Percentiles rank a stretch among this genome's conserved stretches.
phyloP scores from a whole-genome alignment of 306 rosid species.

The Dryas alaskensis region DNA sequence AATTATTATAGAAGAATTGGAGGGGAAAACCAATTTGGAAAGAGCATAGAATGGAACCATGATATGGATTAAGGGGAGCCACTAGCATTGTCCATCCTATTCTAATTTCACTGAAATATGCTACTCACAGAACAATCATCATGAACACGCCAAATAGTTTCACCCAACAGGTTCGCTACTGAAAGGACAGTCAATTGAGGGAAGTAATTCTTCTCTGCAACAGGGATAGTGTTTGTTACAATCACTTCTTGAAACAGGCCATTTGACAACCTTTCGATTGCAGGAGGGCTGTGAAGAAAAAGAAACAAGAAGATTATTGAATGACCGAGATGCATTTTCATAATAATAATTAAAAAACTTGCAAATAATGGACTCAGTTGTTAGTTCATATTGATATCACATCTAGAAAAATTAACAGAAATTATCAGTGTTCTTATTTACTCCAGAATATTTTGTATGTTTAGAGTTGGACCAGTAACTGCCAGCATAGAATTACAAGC shows the following conservation, averaged over 20 bases:
- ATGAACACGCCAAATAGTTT: slow-evolving; percentile 95
- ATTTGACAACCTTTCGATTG: slow-evolving; percentile 80
- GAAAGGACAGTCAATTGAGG: slow-evolving; percentile 92
- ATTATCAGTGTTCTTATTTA: not conserved
- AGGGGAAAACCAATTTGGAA: not conserved
- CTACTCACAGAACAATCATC: slow-evolving; percentile 90
- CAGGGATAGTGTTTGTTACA: slow-evolving; percentile 81
- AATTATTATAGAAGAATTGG: not conserved
- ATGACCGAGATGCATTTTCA: not conserved
- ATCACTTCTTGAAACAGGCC: slow-evolving; percentile 95
- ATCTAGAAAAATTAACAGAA: not conserved
- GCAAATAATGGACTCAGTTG: not conserved
- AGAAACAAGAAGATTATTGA: slow-evolving; percentile 1
- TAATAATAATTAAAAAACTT: not conserved
- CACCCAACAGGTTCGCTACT: slow-evolving; percentile 90
- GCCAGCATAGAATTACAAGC: not conserved
- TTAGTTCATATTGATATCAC: not conserved
- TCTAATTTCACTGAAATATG: slow-evolving; percentile 55
- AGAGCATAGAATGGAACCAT: not conserved
- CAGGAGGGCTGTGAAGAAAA: slow-evolving; percentile 69
- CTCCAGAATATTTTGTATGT: not conserved
- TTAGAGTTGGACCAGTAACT: not conserved
- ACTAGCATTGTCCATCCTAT: not conserved
- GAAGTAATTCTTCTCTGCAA: slow-evolving; percentile 72
- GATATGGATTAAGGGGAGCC: not conserved